Evolutionary conservation across 495 filamentous ascomycete species (phyloP), one percentile per base, ranked within the genome.

Genomic region (Talaromyces adpressus): DNA sequence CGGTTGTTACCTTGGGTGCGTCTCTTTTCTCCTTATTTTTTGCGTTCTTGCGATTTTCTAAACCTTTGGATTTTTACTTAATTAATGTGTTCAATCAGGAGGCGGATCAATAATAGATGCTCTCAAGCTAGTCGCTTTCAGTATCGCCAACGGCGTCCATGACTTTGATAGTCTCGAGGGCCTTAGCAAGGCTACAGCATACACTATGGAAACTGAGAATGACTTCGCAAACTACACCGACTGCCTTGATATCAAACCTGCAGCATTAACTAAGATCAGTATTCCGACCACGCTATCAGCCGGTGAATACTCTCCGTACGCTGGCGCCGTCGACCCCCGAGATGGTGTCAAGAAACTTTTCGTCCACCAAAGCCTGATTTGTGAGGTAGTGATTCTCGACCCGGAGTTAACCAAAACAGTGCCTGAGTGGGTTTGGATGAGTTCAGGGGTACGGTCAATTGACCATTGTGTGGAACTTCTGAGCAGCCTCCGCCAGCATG

Each of bases 361-460:
- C 54, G 32, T 58, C 54, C 54, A 58, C 54, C 54, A 58, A 58
- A 58, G 54, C 54, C 54, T 58, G 9, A 58, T 29, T 58, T 58
- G 54, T 32, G 27, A 58, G n/a, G 27, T 58, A 5, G 54, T 58
- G 27, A 58, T 58, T 58, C 54, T 58, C 34, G 54, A 58, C 27
- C 54, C 54, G 12, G 54, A 58, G 27, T 32, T 58, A 14, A 58
- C 54, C 12, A 58, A 58, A 16, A 32, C 54, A 32, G 54, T 58
- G 54, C 54, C 54, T 16, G 54, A 58, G 27, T 58, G 54, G 54
- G 54, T 58, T 32, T 58, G 54, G 54, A 36, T 58, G 54, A 58
- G 54, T 16, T 58, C 54, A 4, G 54, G 54, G 27, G 54, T 58
- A 32, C 54, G 54, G 54, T 58, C 54, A 32, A 58, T 58, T 58